A percentile compares a stretch with the other conserved stretches of the same genome.
These are phyloP conservation scores for Cyathus striatus DNA, from an alignment of 768 basidiomycete species.

Conservation along the genomic window DNA sequence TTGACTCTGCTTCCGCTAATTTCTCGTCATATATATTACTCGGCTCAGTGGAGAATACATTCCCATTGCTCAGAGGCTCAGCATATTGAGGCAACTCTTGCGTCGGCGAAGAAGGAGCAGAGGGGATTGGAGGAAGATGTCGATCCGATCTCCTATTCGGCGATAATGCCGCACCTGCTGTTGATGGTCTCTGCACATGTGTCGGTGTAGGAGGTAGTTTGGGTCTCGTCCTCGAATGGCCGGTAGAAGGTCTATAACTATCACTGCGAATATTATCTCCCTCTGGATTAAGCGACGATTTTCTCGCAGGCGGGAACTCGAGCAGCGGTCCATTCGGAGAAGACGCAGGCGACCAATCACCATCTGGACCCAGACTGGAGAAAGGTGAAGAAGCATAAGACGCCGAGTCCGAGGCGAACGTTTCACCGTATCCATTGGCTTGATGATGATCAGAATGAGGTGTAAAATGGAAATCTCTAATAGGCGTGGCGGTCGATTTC, in stretches of 20 bases:
- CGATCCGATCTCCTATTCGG: neutral
- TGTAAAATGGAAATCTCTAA: conserved; percentile 6
- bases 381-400: conserved; percentile 9
- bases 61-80: conserved; percentile 10
- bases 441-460: conserved; percentile 11
- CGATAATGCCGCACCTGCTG: neutral
- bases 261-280: too few species aligned
- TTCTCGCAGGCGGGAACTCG: conserved; percentile 16
- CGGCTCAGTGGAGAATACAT: conserved; percentile 7
- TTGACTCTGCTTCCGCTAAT: conserved; percentile 1
- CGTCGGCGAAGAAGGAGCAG: conserved; percentile 4
- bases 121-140: conserved; percentile 7
- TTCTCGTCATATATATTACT: neutral
- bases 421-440: conserved; percentile 19
- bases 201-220: neutral
- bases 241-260: too few species aligned
- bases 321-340: conserved; percentile 8
- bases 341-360: conserved; percentile 6
- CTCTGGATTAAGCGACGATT: conserved; percentile 18
- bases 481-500: conserved; percentile 10
- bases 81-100: conserved; percentile 1
- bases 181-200: conserved; percentile 5
- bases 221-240: neutral
- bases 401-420: conserved; percentile 18
- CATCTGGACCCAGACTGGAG: too few species aligned